phyloP scores from a whole-genome alignment of 768 basidiomycete species.

The Panaeolus papilionaceus region DNA sequence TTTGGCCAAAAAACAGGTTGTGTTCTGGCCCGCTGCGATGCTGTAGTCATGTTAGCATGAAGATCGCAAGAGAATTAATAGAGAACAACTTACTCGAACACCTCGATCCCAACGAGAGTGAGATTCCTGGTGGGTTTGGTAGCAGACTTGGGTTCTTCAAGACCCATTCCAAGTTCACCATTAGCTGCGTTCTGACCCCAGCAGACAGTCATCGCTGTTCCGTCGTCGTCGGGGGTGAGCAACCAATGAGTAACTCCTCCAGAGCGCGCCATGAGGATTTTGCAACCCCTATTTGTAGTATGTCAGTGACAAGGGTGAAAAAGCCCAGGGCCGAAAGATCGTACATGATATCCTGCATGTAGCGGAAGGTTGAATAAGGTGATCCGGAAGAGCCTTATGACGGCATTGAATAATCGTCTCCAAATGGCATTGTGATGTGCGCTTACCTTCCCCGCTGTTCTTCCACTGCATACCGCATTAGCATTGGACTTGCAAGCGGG shows the following conservation, averaged over 20 bases:
- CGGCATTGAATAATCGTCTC: constrained; percentile 1
- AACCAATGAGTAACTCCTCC: constrained; percentile 94
- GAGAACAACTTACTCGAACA: constrained; percentile 63
- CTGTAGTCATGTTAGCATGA: constrained; percentile 41
- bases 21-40: constrained; percentile 86
- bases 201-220: constrained; percentile 79
- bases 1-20: constrained; percentile 80
- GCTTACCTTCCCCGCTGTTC: constrained; percentile 88
- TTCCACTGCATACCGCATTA: constrained; percentile 70
- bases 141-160: constrained; percentile 83
- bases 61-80: background rate
- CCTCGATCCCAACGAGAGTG: constrained; percentile 78
- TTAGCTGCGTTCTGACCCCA: constrained; percentile 91
- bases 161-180: constrained; percentile 84
- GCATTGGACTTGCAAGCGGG: background rate
- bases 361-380: constrained; percentile 87
- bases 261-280: constrained; percentile 67
- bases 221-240: constrained; percentile 77
- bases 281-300: constrained; percentile 67
- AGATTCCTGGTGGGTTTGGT: constrained; percentile 80
- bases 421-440: background rate
- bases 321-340: constrained; percentile 26
- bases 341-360: constrained; percentile 86
- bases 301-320: constrained; percentile 14
- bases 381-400: constrained; percentile 81